Conservation (phyloP, 2,329 filamentous ascomycete species). For the Aspergillus ustus region DNA sequence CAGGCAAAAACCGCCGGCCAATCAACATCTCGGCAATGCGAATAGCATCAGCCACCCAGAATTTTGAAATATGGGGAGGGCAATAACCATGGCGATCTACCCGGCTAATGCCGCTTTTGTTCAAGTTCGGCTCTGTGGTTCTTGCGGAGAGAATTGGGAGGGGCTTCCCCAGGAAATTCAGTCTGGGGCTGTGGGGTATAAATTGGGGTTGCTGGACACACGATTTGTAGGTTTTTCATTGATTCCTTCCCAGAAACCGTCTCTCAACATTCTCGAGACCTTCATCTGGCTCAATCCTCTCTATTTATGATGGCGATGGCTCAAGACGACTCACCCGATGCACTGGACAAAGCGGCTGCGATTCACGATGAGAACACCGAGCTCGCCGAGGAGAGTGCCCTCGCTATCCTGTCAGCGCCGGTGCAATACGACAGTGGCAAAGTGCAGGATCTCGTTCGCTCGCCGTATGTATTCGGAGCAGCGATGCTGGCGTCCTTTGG, state of each 20-base stretch:
- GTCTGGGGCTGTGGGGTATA: not conserved
- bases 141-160: not conserved
- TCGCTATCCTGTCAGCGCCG: not conserved
- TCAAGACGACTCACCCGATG: not conserved
- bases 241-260: too few species aligned
- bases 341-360: not conserved
- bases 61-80: too few species aligned
- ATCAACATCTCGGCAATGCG: not conserved
- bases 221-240: too few species aligned
- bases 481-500: conserved; percentile 50
- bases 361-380: not conserved
- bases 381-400: not conserved
- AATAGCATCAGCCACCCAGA: not conserved
- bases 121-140: not conserved
- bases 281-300: too few species aligned
- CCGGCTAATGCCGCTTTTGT: not conserved
- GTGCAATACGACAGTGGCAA: too few species aligned
- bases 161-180: not conserved
- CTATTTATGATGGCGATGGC: not conserved
- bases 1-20: not conserved
- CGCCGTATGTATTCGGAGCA: conserved; percentile 48
- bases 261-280: too few species aligned
- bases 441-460: not conserved
- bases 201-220: not conserved
- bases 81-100: not conserved